Evolutionary conservation across 257 asterid genomes (phyloP).

Genomic region (Nicotiana benthamiana): DNA sequence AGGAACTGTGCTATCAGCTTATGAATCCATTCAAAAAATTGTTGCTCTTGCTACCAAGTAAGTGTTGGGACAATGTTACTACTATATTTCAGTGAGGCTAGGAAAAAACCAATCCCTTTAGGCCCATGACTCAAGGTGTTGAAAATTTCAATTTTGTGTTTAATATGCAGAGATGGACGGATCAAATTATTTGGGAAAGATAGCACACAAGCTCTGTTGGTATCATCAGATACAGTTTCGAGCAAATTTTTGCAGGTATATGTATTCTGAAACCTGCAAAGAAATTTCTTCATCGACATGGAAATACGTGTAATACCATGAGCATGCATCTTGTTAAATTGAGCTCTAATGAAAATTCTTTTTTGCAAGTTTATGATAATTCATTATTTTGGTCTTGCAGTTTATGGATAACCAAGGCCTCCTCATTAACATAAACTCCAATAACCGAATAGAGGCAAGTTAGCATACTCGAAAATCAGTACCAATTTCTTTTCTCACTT

Average conservation of each 20-base stretch:
- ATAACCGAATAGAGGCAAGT: conserved; percentile 72
- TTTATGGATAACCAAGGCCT: conserved; percentile 63
- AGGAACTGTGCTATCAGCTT: conserved; percentile 50
- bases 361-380: neutral
- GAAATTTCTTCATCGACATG: neutral
- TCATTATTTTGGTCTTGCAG: conserved; percentile 40
- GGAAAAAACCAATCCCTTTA: neutral
- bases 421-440: conserved; percentile 59
- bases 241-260: conserved; percentile 69
- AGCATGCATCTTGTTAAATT: neutral
- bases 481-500: neutral
- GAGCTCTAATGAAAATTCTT: neutral
- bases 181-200: conserved; percentile 75
- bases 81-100: neutral
- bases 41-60: conserved; percentile 80
- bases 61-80: conserved; percentile 5
- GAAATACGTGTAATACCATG: neutral
- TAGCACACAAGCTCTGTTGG: conserved; percentile 64
- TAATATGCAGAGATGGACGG: conserved; percentile 61
- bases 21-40: conserved; percentile 55
- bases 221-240: conserved; percentile 50
- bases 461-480: neutral
- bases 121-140: neutral
- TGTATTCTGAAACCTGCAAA: neutral
- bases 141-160: neutral